Conservation (phyloP, 768 basidiomycete genomes). For the Scleroderma citrinum region DNA sequence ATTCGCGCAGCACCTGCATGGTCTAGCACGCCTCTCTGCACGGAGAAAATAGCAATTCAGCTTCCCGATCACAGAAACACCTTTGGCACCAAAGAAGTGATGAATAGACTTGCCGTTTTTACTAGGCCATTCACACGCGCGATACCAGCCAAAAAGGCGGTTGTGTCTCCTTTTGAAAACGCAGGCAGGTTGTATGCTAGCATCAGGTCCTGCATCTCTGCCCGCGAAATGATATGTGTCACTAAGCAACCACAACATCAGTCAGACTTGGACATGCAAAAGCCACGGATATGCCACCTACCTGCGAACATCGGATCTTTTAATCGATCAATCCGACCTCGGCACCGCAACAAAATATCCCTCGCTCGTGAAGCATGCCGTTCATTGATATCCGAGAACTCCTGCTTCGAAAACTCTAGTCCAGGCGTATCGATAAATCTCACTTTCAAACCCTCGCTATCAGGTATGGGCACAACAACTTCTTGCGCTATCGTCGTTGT, state of each 20-base stretch:
- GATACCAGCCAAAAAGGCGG: constrained; percentile 70
- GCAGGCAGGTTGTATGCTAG: constrained; percentile 81
- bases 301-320: constrained; percentile 73
- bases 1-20: constrained; percentile 68
- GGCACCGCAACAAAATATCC: constrained; percentile 74
- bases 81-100: neutral
- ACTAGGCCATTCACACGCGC: constrained; percentile 71
- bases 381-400: constrained; percentile 25
- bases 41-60: constrained; percentile 10
- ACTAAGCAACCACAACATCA: constrained; percentile 36
- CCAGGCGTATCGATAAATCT: constrained; percentile 86
- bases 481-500: constrained; percentile 73
- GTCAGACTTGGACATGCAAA: neutral
- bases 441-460: constrained; percentile 36
- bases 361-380: constrained; percentile 33
- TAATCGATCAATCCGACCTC: constrained; percentile 78
- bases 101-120: constrained; percentile 54
- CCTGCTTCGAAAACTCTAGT: constrained; percentile 45
- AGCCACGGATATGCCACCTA: constrained; percentile 33
- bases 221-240: constrained; percentile 58
- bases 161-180: constrained; percentile 60
- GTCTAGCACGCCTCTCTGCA: constrained; percentile 69
- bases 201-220: constrained; percentile 81
- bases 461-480: constrained; percentile 43
- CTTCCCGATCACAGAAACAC: neutral